Base-by-base conservation (phyloP, 2,329 filamentous ascomycete genomes). In the Exophiala bonariae region DNA sequence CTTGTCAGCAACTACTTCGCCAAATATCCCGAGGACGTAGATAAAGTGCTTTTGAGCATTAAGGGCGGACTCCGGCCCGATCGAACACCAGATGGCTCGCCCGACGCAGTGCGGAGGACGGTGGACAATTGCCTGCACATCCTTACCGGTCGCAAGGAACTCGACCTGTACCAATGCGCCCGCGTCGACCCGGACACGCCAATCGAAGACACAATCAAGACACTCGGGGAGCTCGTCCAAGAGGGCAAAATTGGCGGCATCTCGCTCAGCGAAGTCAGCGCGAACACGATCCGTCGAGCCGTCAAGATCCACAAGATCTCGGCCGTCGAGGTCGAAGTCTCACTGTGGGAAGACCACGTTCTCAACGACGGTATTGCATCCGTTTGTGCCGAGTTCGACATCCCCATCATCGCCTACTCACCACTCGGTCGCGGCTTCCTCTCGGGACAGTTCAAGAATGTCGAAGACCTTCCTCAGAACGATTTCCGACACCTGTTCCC, bases 1-100 rank as follows among this genome's bases (percentile, higher is more conserved):
- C 66, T 86, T 8, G 64, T 86, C 23, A 74, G 79, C 50, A 69
- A 72, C 17, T 86, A 86, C 66, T 85, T 86, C 59, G 71, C 72
- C 22, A 74, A 76, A 51, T 78, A 85, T 59, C 83, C 83, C 2
- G 78, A 84, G 52, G 79, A 85, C 52, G 80, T 81, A 7, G 68
- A 75, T 35, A 80, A 81, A 59, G 72, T 86, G 6, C 72, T 83
- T 10, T 65, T 87, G 37, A 75, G 73, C 56, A 74, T 86, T 59
- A 86, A 86, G 66, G 82, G 82, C 23, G 77, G 72, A 6, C 56
- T 70, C 20, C 43, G 42, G 1, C 71, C 75, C 0, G 34, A 37
- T 7, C 38, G 36, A 17, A 26, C 17, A 9, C 23, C 33, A 17
- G 75, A 83, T 57, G 75, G 78, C 17, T 77, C 73, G 3, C 74